Evolutionary conservation across 2,329 filamentous ascomycete genomes (phyloP).

Genomic region (Arachnomyces sp.): DNA sequence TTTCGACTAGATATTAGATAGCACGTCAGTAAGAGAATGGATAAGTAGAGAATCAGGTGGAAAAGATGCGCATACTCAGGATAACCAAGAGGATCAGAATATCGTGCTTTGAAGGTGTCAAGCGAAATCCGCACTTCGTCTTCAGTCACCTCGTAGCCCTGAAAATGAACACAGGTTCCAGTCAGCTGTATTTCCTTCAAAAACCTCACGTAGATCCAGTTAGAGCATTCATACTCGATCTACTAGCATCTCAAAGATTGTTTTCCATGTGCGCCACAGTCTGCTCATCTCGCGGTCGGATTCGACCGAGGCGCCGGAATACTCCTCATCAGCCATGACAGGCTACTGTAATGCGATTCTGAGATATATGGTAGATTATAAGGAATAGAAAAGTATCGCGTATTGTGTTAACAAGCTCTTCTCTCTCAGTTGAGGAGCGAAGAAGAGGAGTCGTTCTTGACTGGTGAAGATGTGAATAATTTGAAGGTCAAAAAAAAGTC

Average conservation of each 20-base stretch:
- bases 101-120: slow-evolving; percentile 69
- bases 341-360: background rate
- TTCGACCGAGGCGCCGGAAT: slow-evolving; percentile 27
- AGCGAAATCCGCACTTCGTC: slow-evolving; percentile 82
- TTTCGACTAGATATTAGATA: slow-evolving; percentile 62
- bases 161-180: slow-evolving; percentile 19
- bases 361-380: too few species aligned
- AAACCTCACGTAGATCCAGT: slow-evolving; percentile 2
- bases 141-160: slow-evolving; percentile 91
- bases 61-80: slow-evolving; percentile 56
- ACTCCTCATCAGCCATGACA: slow-evolving; percentile 33
- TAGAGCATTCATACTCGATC: slow-evolving; percentile 61
- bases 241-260: slow-evolving; percentile 87
- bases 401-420: too few species aligned
- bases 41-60: slow-evolving; percentile 1
- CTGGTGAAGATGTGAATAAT: too few species aligned
- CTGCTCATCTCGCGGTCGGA: slow-evolving; percentile 46
- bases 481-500: too few species aligned
- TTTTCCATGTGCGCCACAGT: slow-evolving; percentile 91
- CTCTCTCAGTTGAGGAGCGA: too few species aligned
- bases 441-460: too few species aligned
- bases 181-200: background rate
- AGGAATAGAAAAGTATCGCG: too few species aligned
- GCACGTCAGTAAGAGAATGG: background rate
- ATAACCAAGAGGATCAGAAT: slow-evolving; percentile 62